A percentile compares a stretch with the other conserved stretches of the same genome.
phyloP scores from a whole-genome alignment of 129 eudicot genomes.

The Saposhnikovia divaricata region DNA sequence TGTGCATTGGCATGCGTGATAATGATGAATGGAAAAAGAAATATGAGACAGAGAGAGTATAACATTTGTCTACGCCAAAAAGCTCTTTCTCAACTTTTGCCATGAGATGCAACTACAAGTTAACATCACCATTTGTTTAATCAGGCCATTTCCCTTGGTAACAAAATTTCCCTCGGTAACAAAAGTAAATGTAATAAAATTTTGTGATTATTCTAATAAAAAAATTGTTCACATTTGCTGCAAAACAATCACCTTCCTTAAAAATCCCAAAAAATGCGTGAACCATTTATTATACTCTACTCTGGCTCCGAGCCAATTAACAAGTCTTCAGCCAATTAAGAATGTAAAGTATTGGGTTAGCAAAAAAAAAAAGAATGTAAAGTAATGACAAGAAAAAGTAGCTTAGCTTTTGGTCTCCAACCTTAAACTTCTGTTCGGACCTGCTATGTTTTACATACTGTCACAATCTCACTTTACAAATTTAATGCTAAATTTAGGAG shows the following conservation, averaged over 20 bases:
- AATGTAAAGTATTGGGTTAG: no score
- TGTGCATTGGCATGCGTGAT: no score
- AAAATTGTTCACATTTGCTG: not conserved
- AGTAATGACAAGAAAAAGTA: not conserved
- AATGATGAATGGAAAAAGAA: no score
- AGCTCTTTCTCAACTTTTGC: no score
- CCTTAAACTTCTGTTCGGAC: not conserved
- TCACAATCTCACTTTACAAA: not conserved
- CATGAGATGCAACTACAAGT: no score
- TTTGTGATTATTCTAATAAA: not conserved
- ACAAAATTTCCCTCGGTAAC: no score
- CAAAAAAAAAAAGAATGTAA: not conserved
- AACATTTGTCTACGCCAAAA: no score
- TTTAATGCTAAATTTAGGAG: not conserved
- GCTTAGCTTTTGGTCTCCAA: slow-evolving; percentile 3
- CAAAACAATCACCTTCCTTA: not conserved
- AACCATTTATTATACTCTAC: not conserved
- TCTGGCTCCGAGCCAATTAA: not conserved
- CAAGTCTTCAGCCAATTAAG: not conserved
- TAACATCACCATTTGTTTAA: no score
- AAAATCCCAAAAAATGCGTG: not conserved
- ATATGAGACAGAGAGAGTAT: no score
- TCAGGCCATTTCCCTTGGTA: no score
- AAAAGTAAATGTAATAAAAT: no score
- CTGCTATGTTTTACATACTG: not conserved